phyloP scores from a whole-genome alignment of 148 eudicot genomes.

The Pouteria glomerata region DNA sequence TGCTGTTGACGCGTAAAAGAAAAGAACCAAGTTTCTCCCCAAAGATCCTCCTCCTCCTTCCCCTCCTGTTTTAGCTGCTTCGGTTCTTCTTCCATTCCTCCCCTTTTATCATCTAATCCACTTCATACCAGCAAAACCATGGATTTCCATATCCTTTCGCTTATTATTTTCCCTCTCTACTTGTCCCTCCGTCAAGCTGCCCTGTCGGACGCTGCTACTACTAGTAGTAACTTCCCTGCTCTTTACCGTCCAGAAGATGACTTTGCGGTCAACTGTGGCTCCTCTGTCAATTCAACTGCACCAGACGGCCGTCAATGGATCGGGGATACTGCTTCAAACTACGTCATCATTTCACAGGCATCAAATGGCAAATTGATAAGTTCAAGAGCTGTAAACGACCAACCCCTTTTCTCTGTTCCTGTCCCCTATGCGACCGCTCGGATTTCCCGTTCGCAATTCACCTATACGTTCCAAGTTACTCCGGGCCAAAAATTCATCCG shows the following conservation, averaged over 20 bases:
- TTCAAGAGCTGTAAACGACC: constrained; percentile 1
- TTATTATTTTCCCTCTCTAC: neutral
- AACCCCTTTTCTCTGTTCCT: neutral
- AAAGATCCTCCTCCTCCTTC: too few relatives aligned
- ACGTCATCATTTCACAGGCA: neutral
- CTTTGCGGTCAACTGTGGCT: constrained; percentile 13
- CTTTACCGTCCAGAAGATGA: neutral
- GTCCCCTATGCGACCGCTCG: constrained; percentile 17
- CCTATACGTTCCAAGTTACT: constrained; percentile 8
- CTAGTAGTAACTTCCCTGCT: neutral
- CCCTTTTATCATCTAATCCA: too few relatives aligned
- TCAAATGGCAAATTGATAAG: neutral
- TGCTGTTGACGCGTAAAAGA: too few relatives aligned
- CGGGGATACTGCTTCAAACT: neutral
- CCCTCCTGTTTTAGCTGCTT: too few relatives aligned
- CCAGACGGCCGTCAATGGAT: constrained; percentile 2
- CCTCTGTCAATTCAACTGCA: constrained; percentile 8
- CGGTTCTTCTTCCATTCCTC: too few relatives aligned
- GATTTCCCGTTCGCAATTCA: constrained; percentile 5
- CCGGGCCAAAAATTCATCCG: constrained; percentile 19
- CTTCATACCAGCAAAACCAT: too few relatives aligned
- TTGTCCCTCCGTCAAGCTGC: neutral
- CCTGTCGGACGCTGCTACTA: neutral
- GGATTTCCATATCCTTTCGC: too few relatives aligned
- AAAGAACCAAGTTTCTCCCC: too few relatives aligned